Conservation (phyloP, 2,329 filamentous ascomycete species). For the Akanthomyces lecanii region DNA sequence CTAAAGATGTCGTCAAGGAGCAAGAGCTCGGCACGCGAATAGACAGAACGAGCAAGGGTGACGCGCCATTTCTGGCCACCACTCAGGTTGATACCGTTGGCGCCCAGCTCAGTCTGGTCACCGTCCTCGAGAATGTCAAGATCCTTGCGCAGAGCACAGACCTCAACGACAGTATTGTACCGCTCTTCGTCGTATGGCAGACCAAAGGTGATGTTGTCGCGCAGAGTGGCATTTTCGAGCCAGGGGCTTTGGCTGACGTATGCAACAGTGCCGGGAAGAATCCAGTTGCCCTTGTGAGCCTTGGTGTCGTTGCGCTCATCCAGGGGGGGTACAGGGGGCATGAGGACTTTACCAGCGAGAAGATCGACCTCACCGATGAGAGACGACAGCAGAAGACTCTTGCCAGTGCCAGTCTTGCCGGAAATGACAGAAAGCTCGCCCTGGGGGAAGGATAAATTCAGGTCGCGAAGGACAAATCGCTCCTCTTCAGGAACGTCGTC, state of each 20-base stretch:
- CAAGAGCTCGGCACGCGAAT: conserved; percentile 71
- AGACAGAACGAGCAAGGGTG: conserved; percentile 73
- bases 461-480: conserved; percentile 60
- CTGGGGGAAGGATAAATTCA: conserved; percentile 63
- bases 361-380: conserved; percentile 74
- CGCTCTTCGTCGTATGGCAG: conserved; percentile 64
- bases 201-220: conserved; percentile 75
- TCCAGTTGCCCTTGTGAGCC: conserved; percentile 63
- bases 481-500: conserved; percentile 52
- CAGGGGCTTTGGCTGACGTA: conserved; percentile 78
- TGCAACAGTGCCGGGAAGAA: conserved; percentile 63
- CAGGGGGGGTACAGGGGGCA: conserved; percentile 46
- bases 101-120: conserved; percentile 75
- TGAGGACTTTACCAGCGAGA: conserved; percentile 56
- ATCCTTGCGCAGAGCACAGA: conserved; percentile 72
- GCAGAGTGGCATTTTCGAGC: conserved; percentile 79
- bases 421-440: conserved; percentile 70
- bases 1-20: conserved; percentile 82
- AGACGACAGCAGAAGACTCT: conserved; percentile 68
- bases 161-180: conserved; percentile 65
- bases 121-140: conserved; percentile 72
- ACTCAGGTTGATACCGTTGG: conserved; percentile 78
- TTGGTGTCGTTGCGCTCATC: conserved; percentile 56
- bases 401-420: conserved; percentile 73
- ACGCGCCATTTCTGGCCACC: conserved; percentile 82